A percentile compares a stretch with the other conserved stretches of the same genome.
Evolutionary conservation across 257 asterid species (phyloP).

Genomic region (Striga asiatica): DNA sequence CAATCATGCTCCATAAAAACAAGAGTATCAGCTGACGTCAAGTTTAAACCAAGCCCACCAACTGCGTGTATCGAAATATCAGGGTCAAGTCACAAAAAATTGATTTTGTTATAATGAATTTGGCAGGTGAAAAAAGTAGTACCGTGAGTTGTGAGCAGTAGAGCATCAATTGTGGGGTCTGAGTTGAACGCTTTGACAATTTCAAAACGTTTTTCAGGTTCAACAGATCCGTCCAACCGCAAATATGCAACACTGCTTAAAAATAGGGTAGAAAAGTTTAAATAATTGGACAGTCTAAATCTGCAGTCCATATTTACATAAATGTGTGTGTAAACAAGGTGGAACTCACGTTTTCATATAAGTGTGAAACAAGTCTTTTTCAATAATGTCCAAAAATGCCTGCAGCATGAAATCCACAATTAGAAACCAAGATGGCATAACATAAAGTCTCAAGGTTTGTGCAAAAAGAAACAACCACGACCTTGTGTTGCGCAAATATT

Average conservation of each 20-base stretch:
- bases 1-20: constrained; percentile 99
- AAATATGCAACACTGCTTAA: constrained; percentile 72
- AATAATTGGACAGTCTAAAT: no score
- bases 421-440: constrained; percentile 10
- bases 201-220: constrained; percentile 90
- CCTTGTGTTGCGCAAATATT: constrained; percentile 97
- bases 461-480: constrained; percentile 17
- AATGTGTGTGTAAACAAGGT: no score
- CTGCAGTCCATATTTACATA: no score
- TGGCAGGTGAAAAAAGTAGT: constrained; percentile 9
- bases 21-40: constrained; percentile 97
- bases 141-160: constrained; percentile 98
- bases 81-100: not conserved
- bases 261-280: no score
- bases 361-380: constrained; percentile 74
- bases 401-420: constrained; percentile 36
- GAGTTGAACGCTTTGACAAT: constrained; percentile 96
- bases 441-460: not conserved
- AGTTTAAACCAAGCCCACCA: constrained; percentile 98
- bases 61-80: constrained; percentile 33
- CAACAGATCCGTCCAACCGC: constrained; percentile 98
- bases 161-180: constrained; percentile 94
- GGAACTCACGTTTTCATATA: constrained; percentile 90
- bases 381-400: constrained; percentile 91
- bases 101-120: not conserved